Percentiles rank a stretch among this genome's conserved stretches.
Evolutionary conservation across 2,329 filamentous ascomycete genomes (phyloP).

Genomic region (Metarhizium guizhouense): DNA sequence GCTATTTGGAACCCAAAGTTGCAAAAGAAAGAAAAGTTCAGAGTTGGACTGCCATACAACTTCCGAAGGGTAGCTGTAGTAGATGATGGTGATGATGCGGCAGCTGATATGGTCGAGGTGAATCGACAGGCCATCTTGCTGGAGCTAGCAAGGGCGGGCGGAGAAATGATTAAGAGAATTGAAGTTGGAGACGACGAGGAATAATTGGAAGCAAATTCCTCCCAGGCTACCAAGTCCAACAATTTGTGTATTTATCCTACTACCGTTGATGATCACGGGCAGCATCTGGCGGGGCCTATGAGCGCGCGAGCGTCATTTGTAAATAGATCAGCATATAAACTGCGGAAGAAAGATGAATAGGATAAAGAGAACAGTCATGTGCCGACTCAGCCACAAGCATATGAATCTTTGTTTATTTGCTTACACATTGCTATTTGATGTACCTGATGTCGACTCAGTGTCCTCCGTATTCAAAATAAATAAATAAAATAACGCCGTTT

Average conservation of each 20-base stretch:
- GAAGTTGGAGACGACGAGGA: slow-evolving; percentile 31
- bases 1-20: slow-evolving; percentile 51
- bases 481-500: slow-evolving; percentile 3
- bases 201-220: background rate
- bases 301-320: too few species aligned
- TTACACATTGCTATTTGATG: slow-evolving; percentile 1
- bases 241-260: background rate
- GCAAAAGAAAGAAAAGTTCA: slow-evolving; percentile 49
- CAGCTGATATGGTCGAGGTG: slow-evolving; percentile 43
- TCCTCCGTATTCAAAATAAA: slow-evolving; percentile 9
- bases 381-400: background rate
- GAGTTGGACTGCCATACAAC: slow-evolving; percentile 60
- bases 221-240: background rate
- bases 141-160: slow-evolving; percentile 63
- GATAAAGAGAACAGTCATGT: background rate
- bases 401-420: background rate
- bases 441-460: background rate
- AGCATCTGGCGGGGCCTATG: too few species aligned
- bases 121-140: slow-evolving; percentile 60
- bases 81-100: slow-evolving; percentile 26
- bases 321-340: background rate
- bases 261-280: background rate
- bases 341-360: background rate
- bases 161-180: slow-evolving; percentile 58
- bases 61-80: slow-evolving; percentile 20